phyloP scores from a whole-genome alignment of 2,329 filamentous ascomycete species.

The Botryotinia globosa region DNA sequence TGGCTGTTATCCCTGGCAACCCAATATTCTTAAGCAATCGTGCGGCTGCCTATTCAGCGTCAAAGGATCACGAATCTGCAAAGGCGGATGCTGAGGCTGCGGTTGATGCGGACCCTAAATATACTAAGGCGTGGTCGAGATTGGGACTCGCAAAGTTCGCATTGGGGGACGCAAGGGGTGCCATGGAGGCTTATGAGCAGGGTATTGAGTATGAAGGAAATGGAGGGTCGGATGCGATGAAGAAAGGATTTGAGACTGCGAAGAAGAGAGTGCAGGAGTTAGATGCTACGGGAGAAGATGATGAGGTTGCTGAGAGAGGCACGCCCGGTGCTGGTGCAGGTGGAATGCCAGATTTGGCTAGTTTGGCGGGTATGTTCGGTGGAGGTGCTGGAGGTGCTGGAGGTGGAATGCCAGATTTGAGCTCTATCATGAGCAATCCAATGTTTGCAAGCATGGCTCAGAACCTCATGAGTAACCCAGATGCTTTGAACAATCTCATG shows the following conservation, averaged over 20 bases:
- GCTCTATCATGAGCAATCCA: conserved; percentile 90
- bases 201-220: conserved; percentile 93
- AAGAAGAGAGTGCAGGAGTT: conserved; percentile 84
- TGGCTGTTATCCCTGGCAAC: conserved; percentile 77
- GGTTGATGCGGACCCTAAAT: conserved; percentile 80
- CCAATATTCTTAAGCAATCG: conserved; percentile 98
- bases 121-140: conserved; percentile 96
- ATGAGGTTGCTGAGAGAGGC: conserved; percentile 51
- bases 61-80: conserved; percentile 79
- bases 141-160: conserved; percentile 90
- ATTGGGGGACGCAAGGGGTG: conserved; percentile 82
- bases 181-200: conserved; percentile 90
- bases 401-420: conserved; percentile 84
- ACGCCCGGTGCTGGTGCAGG: conserved; percentile 49
- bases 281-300: conserved; percentile 48
- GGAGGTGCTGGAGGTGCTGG: conserved; percentile 52
- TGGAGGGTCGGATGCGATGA: conserved; percentile 95
- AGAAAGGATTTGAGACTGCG: conserved; percentile 92
- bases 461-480: conserved; percentile 95
- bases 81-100: conserved; percentile 87
- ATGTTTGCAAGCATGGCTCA: conserved; percentile 98
- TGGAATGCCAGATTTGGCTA: conserved; percentile 69
- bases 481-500: conserved; percentile 89
- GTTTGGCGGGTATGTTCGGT: conserved; percentile 71
- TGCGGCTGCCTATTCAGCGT: conserved; percentile 86